Evolutionary conservation across 2,329 filamentous ascomycete species (phyloP), one percentile per base, ranked within the genome.

Genomic region (Furcasterigmium sp.): DNA sequence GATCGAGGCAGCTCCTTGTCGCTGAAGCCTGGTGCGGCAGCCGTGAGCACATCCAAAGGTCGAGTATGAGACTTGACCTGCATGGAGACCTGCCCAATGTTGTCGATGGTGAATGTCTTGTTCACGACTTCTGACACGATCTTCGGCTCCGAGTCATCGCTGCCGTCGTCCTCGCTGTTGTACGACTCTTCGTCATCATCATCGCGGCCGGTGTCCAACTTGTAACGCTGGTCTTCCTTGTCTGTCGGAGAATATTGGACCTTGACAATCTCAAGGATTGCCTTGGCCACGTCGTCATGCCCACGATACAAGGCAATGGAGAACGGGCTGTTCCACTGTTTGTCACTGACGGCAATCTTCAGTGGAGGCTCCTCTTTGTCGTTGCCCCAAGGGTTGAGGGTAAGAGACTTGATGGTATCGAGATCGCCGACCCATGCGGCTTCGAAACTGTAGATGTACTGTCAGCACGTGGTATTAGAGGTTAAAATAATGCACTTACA

Each of bases 341-440:
- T 46, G 53, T 89, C 85, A 2, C 48, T 52, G 1, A 82, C 74
- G 0, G 83, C 75, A 43, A 89, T 75, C 49, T 80, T 73, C 34
- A 93, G 67, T 1, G 85, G 84, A 0, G 72, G 63, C 41, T 82
- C 69, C 5, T 73, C 62, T 5, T 72, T 63, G 6, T 74, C 64
- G 5, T 67, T 56, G 11, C 76, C 72, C 77, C 82, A 86, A 2
- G 75, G 63, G 10, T 70, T 64, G 17, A 87, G 63, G 2, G 83
- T 85, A 29, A 87, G 65, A 13, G 64, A 60, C 55, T 85, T 87
- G 60, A 91, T 78, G 3, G 68, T 78, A 2, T 78, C 68, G 1
- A 85, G 50, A 51, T 93, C 78, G n/a, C 83, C 84, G 5, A 54
- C 53, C 85, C 85, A 93, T 5, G 80, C 80, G 28, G 86, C 86